Conservation (phyloP, 768 basidiomycete genomes). For the Gelatoporia subvermispora region DNA sequence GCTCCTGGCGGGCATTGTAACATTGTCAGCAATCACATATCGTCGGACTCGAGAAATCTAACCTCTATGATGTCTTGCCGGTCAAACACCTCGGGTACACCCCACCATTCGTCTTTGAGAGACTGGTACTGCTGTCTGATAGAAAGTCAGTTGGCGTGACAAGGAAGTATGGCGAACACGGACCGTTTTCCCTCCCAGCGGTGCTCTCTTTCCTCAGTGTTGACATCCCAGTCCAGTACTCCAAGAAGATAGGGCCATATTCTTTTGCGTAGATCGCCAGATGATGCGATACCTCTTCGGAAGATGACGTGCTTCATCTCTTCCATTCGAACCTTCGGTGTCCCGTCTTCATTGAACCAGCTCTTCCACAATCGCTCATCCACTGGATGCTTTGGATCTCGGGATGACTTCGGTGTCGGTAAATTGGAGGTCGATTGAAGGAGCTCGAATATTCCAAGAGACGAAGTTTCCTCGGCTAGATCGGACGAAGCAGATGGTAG, state of each 20-base stretch:
- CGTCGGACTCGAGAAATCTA: constrained; percentile 19
- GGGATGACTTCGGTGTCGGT: constrained; percentile 76
- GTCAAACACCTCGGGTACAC: constrained; percentile 76
- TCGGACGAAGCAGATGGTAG: constrained; percentile 49
- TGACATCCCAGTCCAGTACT: constrained; percentile 77
- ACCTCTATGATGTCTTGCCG: constrained; percentile 80
- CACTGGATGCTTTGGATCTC: constrained; percentile 76
- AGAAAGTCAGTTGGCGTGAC: not conserved
- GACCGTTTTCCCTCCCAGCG: constrained; percentile 65
- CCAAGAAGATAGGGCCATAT: constrained; percentile 92
- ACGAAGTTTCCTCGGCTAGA: constrained; percentile 59
- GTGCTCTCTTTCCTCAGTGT: constrained; percentile 51
- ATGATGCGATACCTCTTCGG: constrained; percentile 58
- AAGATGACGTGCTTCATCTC: constrained; percentile 79
- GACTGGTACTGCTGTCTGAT: constrained; percentile 62
- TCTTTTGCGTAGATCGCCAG: constrained; percentile 55
- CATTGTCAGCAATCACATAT: not conserved
- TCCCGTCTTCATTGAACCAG: constrained; percentile 76
- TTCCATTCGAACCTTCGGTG: constrained; percentile 57
- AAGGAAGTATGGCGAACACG: not conserved
- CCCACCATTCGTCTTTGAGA: constrained; percentile 79
- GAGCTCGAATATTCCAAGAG: constrained; percentile 85
- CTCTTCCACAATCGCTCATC: constrained; percentile 65
- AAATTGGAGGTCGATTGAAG: constrained; percentile 74
- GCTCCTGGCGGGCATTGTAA: constrained; percentile 43